These are phyloP conservation scores for Cadophora luteo-olivacea DNA, from an alignment of 2,329 filamentous ascomycete genomes.

Conservation along the genomic window DNA sequence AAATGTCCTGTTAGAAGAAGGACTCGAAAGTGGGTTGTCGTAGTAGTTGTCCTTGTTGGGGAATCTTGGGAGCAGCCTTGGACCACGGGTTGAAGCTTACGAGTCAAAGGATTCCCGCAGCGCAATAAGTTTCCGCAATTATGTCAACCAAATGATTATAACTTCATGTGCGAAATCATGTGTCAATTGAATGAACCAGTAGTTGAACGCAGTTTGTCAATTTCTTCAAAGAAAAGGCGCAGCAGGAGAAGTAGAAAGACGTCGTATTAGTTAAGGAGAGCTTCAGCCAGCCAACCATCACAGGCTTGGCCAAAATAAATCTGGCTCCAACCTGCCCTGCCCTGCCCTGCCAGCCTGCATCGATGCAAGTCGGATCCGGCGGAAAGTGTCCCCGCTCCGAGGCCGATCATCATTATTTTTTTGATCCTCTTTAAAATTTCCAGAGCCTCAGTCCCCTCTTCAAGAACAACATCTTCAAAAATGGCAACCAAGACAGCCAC, in stretches of 20 bases:
- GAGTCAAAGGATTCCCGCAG: slow-evolving; percentile 23
- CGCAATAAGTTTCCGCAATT: slow-evolving; percentile 22
- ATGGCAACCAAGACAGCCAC: slow-evolving; percentile 54
- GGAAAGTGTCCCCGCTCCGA: slow-evolving; percentile 19
- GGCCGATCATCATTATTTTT: slow-evolving; percentile 12
- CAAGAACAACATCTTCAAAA: slow-evolving; percentile 34
- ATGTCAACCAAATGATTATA: slow-evolving; percentile 14
- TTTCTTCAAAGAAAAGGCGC: not conserved
- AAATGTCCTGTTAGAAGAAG: slow-evolving; percentile 11
- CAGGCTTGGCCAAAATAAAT: slow-evolving; percentile 10
- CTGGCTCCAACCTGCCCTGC: slow-evolving; percentile 12
- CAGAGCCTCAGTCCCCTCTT: not conserved
- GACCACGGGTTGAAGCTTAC: slow-evolving; percentile 31
- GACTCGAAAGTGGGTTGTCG: not conserved
- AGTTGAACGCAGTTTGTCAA: not conserved
- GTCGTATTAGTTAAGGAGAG: slow-evolving; percentile 18
- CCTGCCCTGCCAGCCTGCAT: too few relatives aligned
- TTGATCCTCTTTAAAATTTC: slow-evolving; percentile 22
- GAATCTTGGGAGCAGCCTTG: slow-evolving; percentile 19
- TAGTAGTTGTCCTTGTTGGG: slow-evolving; percentile 16
- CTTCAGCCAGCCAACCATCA: slow-evolving; percentile 11
- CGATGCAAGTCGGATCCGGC: too few relatives aligned
- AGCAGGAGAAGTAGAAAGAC: not conserved
- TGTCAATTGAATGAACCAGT: not conserved
- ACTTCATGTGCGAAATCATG: slow-evolving; percentile 18